Evolutionary conservation across 2,329 filamentous ascomycete species (phyloP).

Genomic region (Microsporum canis): DNA sequence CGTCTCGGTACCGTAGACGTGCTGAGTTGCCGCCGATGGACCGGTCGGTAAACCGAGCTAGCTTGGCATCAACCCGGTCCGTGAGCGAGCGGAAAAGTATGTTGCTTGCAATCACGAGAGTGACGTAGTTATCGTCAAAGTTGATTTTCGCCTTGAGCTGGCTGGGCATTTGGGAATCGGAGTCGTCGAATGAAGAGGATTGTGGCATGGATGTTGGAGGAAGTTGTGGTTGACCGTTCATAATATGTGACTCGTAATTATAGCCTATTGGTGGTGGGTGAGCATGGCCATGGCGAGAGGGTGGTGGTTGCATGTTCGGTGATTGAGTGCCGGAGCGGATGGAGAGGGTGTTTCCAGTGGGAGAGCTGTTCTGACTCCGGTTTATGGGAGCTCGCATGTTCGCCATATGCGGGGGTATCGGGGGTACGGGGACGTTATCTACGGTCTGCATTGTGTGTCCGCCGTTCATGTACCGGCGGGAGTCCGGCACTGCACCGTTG

Average conservation of each 20-base stretch:
- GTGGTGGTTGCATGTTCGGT: slow-evolving; percentile 49
- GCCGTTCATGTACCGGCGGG: slow-evolving; percentile 38
- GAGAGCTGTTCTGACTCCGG: slow-evolving; percentile 72
- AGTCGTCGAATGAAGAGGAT: slow-evolving; percentile 25
- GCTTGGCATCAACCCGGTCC: slow-evolving; percentile 90
- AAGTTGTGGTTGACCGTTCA: slow-evolving; percentile 13
- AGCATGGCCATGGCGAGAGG: slow-evolving; percentile 34
- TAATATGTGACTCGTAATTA: slow-evolving; percentile 31
- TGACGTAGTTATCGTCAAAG: slow-evolving; percentile 83
- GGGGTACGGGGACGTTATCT: slow-evolving; percentile 57
- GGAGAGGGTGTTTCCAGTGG: slow-evolving; percentile 54
- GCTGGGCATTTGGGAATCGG: slow-evolving; percentile 45
- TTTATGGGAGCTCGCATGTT: slow-evolving; percentile 52
- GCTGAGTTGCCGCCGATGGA: slow-evolving; percentile 73
- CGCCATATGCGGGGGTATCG: slow-evolving; percentile 60
- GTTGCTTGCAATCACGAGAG: slow-evolving; percentile 89
- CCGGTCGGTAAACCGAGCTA: slow-evolving; percentile 72
- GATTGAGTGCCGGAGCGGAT: slow-evolving; percentile 60
- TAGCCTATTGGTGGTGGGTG: slow-evolving; percentile 25
- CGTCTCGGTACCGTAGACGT: slow-evolving; percentile 80
- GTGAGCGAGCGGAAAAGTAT: slow-evolving; percentile 89
- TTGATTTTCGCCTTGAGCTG: slow-evolving; percentile 95
- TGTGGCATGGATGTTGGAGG: slow-evolving; percentile 16
- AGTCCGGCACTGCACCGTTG: slow-evolving; percentile 45
- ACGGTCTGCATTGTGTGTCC: slow-evolving; percentile 44